A percentile compares a stretch with the other conserved stretches of the same genome.
phyloP scores from a whole-genome alignment of 2,329 filamentous ascomycete species.

The Trichoderma cornu-damae region DNA sequence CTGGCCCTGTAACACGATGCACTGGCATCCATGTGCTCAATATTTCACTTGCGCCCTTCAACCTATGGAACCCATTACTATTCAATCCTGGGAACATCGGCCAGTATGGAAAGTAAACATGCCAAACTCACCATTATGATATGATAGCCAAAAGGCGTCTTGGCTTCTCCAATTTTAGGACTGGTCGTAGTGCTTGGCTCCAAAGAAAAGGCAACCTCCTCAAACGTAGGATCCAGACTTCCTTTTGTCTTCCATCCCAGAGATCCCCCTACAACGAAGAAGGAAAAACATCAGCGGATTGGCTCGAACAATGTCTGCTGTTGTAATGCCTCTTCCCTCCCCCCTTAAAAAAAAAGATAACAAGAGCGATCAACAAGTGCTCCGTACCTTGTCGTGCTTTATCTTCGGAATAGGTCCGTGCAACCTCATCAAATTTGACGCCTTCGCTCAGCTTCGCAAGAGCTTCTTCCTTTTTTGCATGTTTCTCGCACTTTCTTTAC shows the following conservation, averaged over 20 bases:
- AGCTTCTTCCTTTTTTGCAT: conserved; percentile 72
- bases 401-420: conserved; percentile 67
- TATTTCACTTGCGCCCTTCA: conserved; percentile 14
- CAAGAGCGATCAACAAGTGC: conserved; percentile 31
- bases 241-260: conserved; percentile 70
- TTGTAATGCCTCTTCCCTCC: no score
- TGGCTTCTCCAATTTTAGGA: conserved; percentile 64
- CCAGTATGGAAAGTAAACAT: neutral
- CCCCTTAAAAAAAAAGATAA: neutral
- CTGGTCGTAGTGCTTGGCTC: conserved; percentile 59
- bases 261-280: conserved; percentile 51
- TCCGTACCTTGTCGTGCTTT: conserved; percentile 65
- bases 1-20: neutral
- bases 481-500: conserved; percentile 60
- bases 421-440: conserved; percentile 69
- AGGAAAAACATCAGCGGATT: neutral
- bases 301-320: neutral
- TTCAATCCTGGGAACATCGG: neutral
- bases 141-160: conserved; percentile 73
- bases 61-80: neutral
- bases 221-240: conserved; percentile 62
- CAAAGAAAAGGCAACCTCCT: conserved; percentile 65
- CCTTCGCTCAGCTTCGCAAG: conserved; percentile 61
- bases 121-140: conserved; percentile 62
- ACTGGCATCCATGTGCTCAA: neutral